Evolutionary conservation across 2,329 filamentous ascomycete species (phyloP), one percentile per base, ranked within the genome.

Genomic region (Colletotrichum euphorbiae): DNA sequence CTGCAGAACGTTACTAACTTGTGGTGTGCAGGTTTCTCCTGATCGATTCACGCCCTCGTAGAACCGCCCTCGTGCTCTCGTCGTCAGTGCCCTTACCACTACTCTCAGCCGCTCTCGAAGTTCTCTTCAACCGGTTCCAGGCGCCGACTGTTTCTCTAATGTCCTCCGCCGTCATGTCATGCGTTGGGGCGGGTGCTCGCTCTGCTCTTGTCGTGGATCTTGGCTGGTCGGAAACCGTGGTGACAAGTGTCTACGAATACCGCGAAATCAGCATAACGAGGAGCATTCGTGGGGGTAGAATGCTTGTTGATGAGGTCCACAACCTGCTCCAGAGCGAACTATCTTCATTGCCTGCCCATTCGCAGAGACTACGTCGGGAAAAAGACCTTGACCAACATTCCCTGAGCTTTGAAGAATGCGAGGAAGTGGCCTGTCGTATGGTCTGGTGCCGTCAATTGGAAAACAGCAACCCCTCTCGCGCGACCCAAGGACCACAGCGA

Each of bases 161-260:
- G 74, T 93, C 94, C 1, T 87, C 89, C 0, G 89, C 95, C 0
- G 86, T 93, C 19, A 90, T 96, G 79, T 84, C 89, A 2, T 84
- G 91, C 6, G 87, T 94, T 3, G 91, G 91, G 7, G 94, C 94
- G 6, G 96, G 96, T 0, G 82, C 97, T 45, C 89, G 96, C 13
- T 93, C 93, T n/a, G 93, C 91, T 1, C 79, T 99, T 46, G 89
- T 98, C 0, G 84, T 99, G 42, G 94, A 99, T 75, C 85, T 99
- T 69, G 96, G 95, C 48, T 99, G 96, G 96, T 86, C 90, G 46
- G 96, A 98, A 78, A 97, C 94, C 0, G 87, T 91, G 0, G 88
- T 97, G 21, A 97, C 93, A 0, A 92, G 90, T 6, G 85, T 98
- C 6, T 98, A 94, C 75, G 96, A 99, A 79, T 97, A 94, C 77